Base-by-base conservation (phyloP, 768 basidiomycete genomes). In the Leccinum disarticulatum region DNA sequence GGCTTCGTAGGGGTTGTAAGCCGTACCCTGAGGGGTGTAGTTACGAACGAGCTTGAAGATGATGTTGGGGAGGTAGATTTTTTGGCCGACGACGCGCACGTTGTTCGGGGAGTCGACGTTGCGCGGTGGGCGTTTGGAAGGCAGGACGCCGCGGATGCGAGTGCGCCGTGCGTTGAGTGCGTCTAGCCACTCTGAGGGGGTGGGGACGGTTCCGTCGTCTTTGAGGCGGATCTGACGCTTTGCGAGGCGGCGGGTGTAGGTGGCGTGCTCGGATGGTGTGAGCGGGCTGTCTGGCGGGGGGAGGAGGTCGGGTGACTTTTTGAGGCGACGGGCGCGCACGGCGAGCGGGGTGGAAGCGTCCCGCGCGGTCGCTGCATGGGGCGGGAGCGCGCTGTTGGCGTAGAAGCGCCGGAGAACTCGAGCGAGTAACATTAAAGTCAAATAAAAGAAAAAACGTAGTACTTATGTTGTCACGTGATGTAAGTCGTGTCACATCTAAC, bases 1-100 rank as follows among this genome's bases (percentile, higher is more conserved):
- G 9, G 94, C 95, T 73, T 94, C 89, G 78, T 89, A 94, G 1
- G 95, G 94, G 62, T 98, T 95, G 80, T 98, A 98, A 1, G 93
- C 80, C 64, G 90, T 77, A 1, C 88, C 91, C 3, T 76, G 74
- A 0, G 82, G 86, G 0, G 93, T 94, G 64, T 87, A 77, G 72
- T 98, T 98, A 25, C 91, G 86, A 48, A 95, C 86, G 58, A 98
- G 80, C 58, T 83, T 82, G 74, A 96, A 88, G 61, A 90, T 74
- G 70, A 89, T 80, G 74, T 98, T 96, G 43, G 95, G 95, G 38
- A 98, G 87, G 77, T 94, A 97, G 25, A 97, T 80, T 63, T 85
- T 86, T 66, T 89, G 86, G 56, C 91, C 95, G 56, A 93, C 82
- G 56, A 93, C 83, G 63, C 81, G 76, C 9, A 19, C 52, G 52